Base-by-base conservation (phyloP, 805 yeast species). In the Saccharomycopsis schoenii region DNA sequence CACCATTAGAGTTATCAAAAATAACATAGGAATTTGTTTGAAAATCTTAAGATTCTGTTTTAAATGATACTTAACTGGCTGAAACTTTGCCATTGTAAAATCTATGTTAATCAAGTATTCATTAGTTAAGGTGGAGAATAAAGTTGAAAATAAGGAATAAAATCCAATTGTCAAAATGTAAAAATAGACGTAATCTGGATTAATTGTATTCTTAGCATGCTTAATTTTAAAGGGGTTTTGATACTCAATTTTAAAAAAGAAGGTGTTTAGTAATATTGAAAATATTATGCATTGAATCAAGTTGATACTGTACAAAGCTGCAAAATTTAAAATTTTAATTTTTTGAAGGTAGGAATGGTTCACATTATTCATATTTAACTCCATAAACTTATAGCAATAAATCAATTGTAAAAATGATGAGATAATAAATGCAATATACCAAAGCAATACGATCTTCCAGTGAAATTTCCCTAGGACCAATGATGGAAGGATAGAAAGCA, bases 201-300 rank as follows among this genome's bases (percentile, higher is more conserved):
- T 63, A 24, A 63, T 40, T 4, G 60, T 47, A 39, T 62, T 62
- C 12, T 56, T 42, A 29, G 60, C 58, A 54, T 63, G 65, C 36
- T 59, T 61, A 17, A 39, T 34, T 25, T 61, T 58, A 39, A 47
- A 36, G 2, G 47, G 51, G 17, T 36, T 36, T 41, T 25, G 34
- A 50, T 42, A 36, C 11, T 19, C 21, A 55, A 52, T 19, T 39
- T 50, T 58, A 58, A 58, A 61, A 19, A 50, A 61, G 10, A 41
- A 36, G 4, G 21, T 39, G 51, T 43, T 59, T 10, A 61, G 19
- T 9, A 61, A 42, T 11, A 41, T n/a, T 29, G 29, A 61, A 42
- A 55, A 59, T 14, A 36, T 29, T 50, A 59, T 37, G 19, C 34
- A 51, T 10, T 34, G 42, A n/a, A 29, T 12, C 17, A 58, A 9